Conservation (phyloP, 495 filamentous ascomycete genomes). For the Aspergillus ellipticus region DNA sequence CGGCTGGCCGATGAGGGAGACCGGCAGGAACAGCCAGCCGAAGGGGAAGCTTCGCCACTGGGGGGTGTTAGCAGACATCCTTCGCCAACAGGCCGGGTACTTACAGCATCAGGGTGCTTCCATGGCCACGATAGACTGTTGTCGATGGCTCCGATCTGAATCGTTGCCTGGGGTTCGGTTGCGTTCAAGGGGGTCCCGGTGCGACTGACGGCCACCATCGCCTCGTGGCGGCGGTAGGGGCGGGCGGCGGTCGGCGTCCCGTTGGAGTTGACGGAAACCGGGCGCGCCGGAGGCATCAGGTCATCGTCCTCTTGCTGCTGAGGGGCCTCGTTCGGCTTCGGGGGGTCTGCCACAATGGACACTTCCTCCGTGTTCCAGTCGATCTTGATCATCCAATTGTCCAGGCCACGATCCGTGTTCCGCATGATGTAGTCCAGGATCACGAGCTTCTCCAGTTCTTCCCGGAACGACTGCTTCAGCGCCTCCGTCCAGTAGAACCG, state of each 20-base stretch:
- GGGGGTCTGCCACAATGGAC: slow-evolving; percentile 79
- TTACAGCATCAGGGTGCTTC: slow-evolving; percentile 94
- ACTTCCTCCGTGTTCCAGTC: slow-evolving; percentile 79
- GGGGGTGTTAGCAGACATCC: slow-evolving; percentile 18
- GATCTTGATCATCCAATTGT: slow-evolving; percentile 99
- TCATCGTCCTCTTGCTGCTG: slow-evolving; percentile 49
- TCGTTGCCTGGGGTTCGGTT: slow-evolving; percentile 50
- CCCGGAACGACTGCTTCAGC: slow-evolving; percentile 86
- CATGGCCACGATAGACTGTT: slow-evolving; percentile 98
- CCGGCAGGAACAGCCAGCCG: slow-evolving; percentile 96
- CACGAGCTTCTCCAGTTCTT: slow-evolving; percentile 94
- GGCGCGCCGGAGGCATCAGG: slow-evolving; percentile 52
- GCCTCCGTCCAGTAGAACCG: slow-evolving; percentile 84
- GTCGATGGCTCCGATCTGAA: slow-evolving; percentile 89
- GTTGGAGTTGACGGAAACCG: slow-evolving; percentile 50
- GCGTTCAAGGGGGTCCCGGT: slow-evolving; percentile 52
- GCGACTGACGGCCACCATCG: slow-evolving; percentile 73
- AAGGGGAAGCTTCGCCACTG: slow-evolving; percentile 90
- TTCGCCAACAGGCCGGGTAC: slow-evolving; percentile 14
- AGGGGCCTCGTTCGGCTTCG: slow-evolving; percentile 54
- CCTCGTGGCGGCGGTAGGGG: slow-evolving; percentile 75
- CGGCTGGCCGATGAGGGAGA: slow-evolving; percentile 91
- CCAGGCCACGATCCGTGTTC: slow-evolving; percentile 92
- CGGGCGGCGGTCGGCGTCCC: slow-evolving; percentile 46
- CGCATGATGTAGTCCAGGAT: slow-evolving; percentile 99